Percentiles rank a stretch among this genome's conserved stretches.
phyloP scores from a whole-genome alignment of 768 basidiomycete genomes.

The Harrya chromipes region DNA sequence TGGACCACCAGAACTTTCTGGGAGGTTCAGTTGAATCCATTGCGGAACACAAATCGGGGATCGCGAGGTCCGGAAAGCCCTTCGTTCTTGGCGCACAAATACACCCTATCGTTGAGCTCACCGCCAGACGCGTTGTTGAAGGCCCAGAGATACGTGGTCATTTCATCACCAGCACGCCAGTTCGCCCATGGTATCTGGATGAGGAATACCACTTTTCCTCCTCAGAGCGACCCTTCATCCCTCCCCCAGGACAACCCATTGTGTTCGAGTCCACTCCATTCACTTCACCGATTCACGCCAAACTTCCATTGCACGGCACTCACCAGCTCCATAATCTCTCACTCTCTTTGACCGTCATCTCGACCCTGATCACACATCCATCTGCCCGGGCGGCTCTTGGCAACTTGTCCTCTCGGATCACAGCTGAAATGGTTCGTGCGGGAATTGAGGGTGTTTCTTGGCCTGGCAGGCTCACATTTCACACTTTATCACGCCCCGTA shows the following conservation, averaged over 20 bases:
- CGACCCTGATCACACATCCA: conserved; percentile 47
- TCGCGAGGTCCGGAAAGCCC: conserved; percentile 59
- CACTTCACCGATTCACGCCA: conserved; percentile 40
- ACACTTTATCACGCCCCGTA: conserved; percentile 29
- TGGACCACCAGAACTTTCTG: conserved; percentile 92
- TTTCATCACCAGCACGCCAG: conserved; percentile 35
- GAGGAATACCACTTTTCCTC: conserved; percentile 36
- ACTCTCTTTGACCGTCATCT: conserved; percentile 60
- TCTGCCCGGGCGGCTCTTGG: conserved; percentile 23
- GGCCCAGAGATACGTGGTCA: conserved; percentile 37
- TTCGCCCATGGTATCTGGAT: conserved; percentile 33
- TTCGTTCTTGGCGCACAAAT: conserved; percentile 68
- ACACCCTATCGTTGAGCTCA: conserved; percentile 45
- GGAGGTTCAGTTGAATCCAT: conserved; percentile 75
- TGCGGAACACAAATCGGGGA: conserved; percentile 78
- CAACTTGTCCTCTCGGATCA: conserved; percentile 35
- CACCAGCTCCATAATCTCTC: conserved; percentile 89
- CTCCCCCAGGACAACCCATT: conserved; percentile 43
- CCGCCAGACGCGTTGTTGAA: conserved; percentile 43
- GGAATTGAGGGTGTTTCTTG: conserved; percentile 67
- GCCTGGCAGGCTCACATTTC: conserved; percentile 84
- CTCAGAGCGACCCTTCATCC: conserved; percentile 22
- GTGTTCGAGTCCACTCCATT: conserved; percentile 43
- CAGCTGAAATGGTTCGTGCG: conserved; percentile 41
- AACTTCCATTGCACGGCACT: conserved; percentile 67